Base-by-base conservation (phyloP, 108 stramenopile genomes). In the Thalassiosira profunda region DNA sequence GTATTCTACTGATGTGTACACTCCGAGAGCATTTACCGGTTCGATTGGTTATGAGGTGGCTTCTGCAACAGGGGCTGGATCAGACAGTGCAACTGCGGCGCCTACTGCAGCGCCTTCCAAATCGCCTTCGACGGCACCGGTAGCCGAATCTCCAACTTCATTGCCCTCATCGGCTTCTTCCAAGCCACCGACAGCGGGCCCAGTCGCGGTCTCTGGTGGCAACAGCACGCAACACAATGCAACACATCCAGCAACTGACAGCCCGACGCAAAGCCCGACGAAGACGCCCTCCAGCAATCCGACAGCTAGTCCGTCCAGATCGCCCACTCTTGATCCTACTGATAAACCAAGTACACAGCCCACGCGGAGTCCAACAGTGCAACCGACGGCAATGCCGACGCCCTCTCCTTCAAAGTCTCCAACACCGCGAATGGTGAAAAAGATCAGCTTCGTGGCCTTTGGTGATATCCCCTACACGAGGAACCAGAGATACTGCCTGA, bases 401-500 rank as follows among this genome's bases (percentile, higher is more conserved):
- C 11, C 35, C 0, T 3, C 38, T 40, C 38, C 38, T 40, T 40
- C 38, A 40, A 40, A 9, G 12, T 40, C 38, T 40, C 38, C 38
- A 9, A 40, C 38, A 40, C 11, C 38, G 12, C 9, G 12, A 40
- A 40, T 38, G 9, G 5, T 58, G 40, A 58, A 58, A 14, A 58
- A 40, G 25, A 58, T 58, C n/a, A 58, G 58, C 58, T 58, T 58
- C 30, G 58, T 58, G 33, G 58, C 24, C 1, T 41, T 58, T 18
- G 58, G 58, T 12, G 58, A 58, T 23, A 24, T 58, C 28, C 58
- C 58, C 11, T 58, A 58, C 58, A 38, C 20, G 6, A 58, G 43
- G 18, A 14, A 7, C 34, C 40, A 58, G 3, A 23, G 58, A 7
- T 58, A 58, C 34, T 58, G 58, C 30, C 58, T 58, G 38, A 58